A percentile compares a stretch with the other conserved stretches of the same genome.
These are phyloP conservation scores for Opeltia flavorubescens DNA, from an alignment of 495 filamentous ascomycete genomes.

Conservation along the genomic window DNA sequence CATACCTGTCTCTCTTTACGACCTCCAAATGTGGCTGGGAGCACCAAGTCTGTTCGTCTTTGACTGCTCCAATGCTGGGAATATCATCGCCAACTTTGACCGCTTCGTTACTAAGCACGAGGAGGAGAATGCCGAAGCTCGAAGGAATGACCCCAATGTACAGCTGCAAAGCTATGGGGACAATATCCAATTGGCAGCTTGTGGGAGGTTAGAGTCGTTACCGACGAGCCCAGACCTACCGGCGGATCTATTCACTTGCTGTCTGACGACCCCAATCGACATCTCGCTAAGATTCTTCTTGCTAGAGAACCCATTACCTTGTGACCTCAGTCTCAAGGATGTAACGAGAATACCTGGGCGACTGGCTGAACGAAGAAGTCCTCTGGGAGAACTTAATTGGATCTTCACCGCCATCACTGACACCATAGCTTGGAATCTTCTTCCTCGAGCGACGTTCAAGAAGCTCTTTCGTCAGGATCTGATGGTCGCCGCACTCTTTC, in stretches of 20 bases:
- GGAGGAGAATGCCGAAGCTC: constrained; percentile 60
- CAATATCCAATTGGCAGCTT: constrained; percentile 89
- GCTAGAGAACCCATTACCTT: constrained; percentile 75
- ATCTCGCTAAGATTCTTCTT: constrained; percentile 93
- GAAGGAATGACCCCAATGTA: constrained; percentile 57
- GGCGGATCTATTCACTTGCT: constrained; percentile 92
- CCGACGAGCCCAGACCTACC: constrained; percentile 94
- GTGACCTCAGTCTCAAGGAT: constrained; percentile 58
- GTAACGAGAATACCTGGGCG: constrained; percentile 67
- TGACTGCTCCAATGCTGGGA: constrained; percentile 90
- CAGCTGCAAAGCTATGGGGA: constrained; percentile 54
- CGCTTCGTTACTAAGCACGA: constrained; percentile 90
- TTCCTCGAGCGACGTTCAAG: constrained; percentile 81
- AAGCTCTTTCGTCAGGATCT: constrained; percentile 94
- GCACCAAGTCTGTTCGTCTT: constrained; percentile 94
- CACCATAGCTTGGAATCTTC: constrained; percentile 94
- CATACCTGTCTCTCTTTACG: constrained; percentile 91
- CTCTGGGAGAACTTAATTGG: constrained; percentile 94
- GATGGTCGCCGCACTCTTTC: constrained; percentile 96
- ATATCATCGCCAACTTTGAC: constrained; percentile 89
- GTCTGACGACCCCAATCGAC: constrained; percentile 90
- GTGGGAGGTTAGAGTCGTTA: constrained; percentile 73
- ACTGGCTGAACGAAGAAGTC: constrained; percentile 84
- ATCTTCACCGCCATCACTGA: constrained; percentile 99
- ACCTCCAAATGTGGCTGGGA: constrained; percentile 90